Evolutionary conservation across 257 asterid species (phyloP).

Genomic region (Ehretia macrophylla): DNA sequence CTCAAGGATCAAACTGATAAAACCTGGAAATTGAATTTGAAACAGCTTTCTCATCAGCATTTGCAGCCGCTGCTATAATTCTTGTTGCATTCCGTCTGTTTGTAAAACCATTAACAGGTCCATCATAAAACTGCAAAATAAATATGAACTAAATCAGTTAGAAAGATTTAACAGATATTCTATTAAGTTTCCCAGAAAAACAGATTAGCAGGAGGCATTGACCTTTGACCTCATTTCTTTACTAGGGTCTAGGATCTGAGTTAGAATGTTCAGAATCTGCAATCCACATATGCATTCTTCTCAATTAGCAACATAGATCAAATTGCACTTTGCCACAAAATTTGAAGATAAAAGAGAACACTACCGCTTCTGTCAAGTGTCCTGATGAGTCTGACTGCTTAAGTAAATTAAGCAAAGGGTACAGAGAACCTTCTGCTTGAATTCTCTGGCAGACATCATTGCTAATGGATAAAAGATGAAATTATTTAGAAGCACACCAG

Average conservation of each 20-base stretch:
- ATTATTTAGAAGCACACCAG: constrained; percentile 11
- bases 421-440: constrained; percentile 68
- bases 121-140: constrained; percentile 49
- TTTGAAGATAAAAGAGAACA: constrained; percentile 12
- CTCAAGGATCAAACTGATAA: constrained; percentile 17
- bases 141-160: constrained; percentile 10
- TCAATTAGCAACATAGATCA: constrained; percentile 15
- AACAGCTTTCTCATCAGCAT: constrained; percentile 22
- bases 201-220: constrained; percentile 14
- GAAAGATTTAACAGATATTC: constrained; percentile 13
- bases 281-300: constrained; percentile 10
- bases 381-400: constrained; percentile 41
- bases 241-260: constrained; percentile 79
- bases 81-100: constrained; percentile 25
- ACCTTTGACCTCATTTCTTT: constrained; percentile 72
- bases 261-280: constrained; percentile 75
- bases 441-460: constrained; percentile 59
- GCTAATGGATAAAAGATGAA: constrained; percentile 39
- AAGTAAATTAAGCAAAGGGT: constrained; percentile 52
- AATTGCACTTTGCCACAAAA: constrained; percentile 1
- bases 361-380: constrained; percentile 50
- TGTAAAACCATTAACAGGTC: constrained; percentile 36
- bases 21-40: constrained; percentile 46
- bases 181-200: constrained; percentile 3
- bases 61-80: constrained; percentile 22